These are phyloP conservation scores for Xylariaceae sp. DNA, from an alignment of 2,329 filamentous ascomycete genomes.

Conservation along the genomic window DNA sequence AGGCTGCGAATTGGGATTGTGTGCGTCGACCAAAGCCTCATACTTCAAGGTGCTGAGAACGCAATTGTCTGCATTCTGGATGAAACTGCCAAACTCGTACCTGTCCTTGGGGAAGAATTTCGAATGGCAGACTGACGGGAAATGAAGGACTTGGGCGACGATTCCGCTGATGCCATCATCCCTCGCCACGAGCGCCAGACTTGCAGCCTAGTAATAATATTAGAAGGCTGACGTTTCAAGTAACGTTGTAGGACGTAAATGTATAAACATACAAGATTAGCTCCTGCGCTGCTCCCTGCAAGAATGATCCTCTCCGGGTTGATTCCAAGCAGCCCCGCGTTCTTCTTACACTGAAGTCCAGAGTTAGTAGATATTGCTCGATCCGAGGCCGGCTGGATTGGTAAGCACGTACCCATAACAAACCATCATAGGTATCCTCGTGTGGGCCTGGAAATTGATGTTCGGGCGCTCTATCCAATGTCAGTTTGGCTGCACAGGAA, in stretches of 20 bases:
- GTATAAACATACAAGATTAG: slow-evolving; percentile 15
- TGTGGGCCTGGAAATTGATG: slow-evolving; percentile 55
- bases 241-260: neutral
- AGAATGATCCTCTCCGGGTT: slow-evolving; percentile 24
- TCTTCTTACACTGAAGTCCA: slow-evolving; percentile 15
- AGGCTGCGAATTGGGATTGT: slow-evolving; percentile 16
- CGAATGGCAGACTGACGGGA: slow-evolving; percentile 23
- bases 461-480: slow-evolving; percentile 53
- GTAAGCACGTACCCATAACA: slow-evolving; percentile 43
- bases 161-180: slow-evolving; percentile 23
- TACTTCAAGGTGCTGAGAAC: slow-evolving; percentile 17
- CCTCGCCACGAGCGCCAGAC: slow-evolving; percentile 9
- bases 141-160: slow-evolving; percentile 25
- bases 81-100: slow-evolving; percentile 25
- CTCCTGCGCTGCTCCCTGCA: slow-evolving; percentile 24
- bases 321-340: slow-evolving; percentile 21
- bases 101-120: slow-evolving; percentile 19
- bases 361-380: neutral
- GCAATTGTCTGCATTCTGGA: slow-evolving; percentile 22
- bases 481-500: slow-evolving; percentile 18
- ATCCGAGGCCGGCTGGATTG: neutral
- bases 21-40: slow-evolving; percentile 14
- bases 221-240: neutral
- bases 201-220: slow-evolving; percentile 11
- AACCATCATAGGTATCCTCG: slow-evolving; percentile 58